Conservation (phyloP, 768 basidiomycete genomes). For the Lepiota venenata region DNA sequence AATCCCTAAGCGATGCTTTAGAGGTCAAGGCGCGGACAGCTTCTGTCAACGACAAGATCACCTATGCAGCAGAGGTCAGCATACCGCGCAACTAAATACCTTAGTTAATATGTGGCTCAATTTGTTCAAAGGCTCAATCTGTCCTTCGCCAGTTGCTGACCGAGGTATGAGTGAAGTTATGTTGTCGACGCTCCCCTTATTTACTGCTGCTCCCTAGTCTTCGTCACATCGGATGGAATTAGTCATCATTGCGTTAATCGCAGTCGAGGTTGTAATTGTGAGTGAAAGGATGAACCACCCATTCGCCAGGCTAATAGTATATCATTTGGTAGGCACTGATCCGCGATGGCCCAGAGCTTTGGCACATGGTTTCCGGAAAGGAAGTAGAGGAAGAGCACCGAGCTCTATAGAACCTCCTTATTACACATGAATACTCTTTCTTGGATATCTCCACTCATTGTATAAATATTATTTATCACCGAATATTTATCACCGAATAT, state of each 20-base stretch:
- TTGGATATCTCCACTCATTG: neutral
- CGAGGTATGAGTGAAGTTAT: conserved; percentile 46
- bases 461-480: neutral
- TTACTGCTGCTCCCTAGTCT: conserved; percentile 45
- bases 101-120: neutral
- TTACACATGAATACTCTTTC: neutral
- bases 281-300: conserved; percentile 21
- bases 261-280: conserved; percentile 92
- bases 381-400: conserved; percentile 22
- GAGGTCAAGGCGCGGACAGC: conserved; percentile 82
- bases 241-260: conserved; percentile 92
- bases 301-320: neutral
- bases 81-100: neutral
- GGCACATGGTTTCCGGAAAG: conserved; percentile 46
- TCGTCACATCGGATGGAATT: conserved; percentile 92
- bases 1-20: conserved; percentile 78
- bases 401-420: neutral
- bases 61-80: conserved; percentile 69
- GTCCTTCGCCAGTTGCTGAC: conserved; percentile 86
- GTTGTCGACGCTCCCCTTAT: neutral
- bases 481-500: neutral
- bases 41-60: conserved; percentile 89
- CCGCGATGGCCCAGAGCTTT: conserved; percentile 75
- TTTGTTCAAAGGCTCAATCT: conserved; percentile 58
- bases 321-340: conserved; percentile 55